phyloP scores from a whole-genome alignment of 2,329 filamentous ascomycete genomes.

The Fusarium anthophilum region DNA sequence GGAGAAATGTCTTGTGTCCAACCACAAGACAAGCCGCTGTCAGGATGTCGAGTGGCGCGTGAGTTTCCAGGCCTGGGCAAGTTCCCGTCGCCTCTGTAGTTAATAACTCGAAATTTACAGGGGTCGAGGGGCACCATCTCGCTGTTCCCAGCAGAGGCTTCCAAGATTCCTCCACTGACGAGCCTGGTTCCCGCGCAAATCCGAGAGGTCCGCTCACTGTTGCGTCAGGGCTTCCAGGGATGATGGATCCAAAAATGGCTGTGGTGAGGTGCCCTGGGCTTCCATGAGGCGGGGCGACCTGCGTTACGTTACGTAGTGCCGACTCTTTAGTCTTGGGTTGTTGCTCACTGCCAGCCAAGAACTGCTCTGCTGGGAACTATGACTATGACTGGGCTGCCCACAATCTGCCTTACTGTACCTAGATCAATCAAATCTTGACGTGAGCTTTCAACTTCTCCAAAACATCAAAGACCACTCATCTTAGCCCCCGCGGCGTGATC shows the following conservation, averaged over 20 bases:
- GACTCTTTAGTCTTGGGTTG: conserved; percentile 20
- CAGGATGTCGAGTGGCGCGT: conserved; percentile 19
- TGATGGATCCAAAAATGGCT: conserved; percentile 24
- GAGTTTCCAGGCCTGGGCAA: conserved; percentile 16
- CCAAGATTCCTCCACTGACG: conserved; percentile 15
- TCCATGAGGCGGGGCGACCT: conserved; percentile 26
- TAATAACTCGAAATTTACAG: conserved; percentile 16
- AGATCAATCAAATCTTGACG: conserved; percentile 2
- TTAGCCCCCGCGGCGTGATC: conserved; percentile 22
- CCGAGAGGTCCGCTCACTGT: conserved; percentile 29
- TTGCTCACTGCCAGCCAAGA: conserved; percentile 20
- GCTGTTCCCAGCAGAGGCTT: conserved; percentile 7
- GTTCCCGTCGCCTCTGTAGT: background rate
- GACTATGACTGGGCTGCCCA: conserved; percentile 18
- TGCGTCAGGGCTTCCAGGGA: conserved; percentile 30
- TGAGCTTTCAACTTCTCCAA: conserved; percentile 19
- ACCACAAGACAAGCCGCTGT: conserved; percentile 17
- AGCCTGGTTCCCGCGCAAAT: conserved; percentile 8
- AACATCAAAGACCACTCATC: conserved; percentile 19
- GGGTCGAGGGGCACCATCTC: conserved; percentile 10
- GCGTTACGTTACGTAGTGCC: conserved; percentile 34
- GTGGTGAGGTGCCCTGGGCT: background rate
- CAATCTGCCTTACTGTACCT: conserved; percentile 13
- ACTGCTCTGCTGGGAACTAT: background rate
- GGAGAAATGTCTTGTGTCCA: conserved; percentile 7